A percentile compares a stretch with the other conserved stretches of the same genome.
Conservation (phyloP, 2,329 filamentous ascomycete species). For the Claviceps lovelessii region DNA sequence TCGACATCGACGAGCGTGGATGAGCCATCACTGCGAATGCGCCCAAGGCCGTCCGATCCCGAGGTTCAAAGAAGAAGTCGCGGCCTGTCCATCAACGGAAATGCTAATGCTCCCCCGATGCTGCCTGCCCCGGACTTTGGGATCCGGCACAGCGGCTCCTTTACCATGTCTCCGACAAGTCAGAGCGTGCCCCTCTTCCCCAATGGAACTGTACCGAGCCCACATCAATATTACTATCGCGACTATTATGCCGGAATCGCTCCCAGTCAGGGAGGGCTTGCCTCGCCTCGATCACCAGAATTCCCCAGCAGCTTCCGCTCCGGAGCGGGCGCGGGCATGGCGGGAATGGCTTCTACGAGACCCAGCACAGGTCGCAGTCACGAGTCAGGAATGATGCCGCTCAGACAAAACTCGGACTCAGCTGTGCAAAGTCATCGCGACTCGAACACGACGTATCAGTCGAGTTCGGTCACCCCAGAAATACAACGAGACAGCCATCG, state of each 20-base stretch:
- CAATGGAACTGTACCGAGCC: slow-evolving; percentile 24
- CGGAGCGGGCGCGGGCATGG: slow-evolving; percentile 17
- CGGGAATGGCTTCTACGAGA: slow-evolving; percentile 24
- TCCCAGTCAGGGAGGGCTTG: slow-evolving; percentile 38
- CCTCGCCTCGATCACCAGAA: slow-evolving; percentile 42
- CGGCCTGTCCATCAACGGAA: slow-evolving; percentile 47
- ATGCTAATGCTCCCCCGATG: slow-evolving; percentile 46
- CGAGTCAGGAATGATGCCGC: slow-evolving; percentile 31
- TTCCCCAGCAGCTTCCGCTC: slow-evolving; percentile 34
- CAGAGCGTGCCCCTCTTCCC: slow-evolving; percentile 13
- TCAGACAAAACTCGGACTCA: slow-evolving; percentile 39
- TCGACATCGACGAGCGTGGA: slow-evolving; percentile 44
- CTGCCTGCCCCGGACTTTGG: slow-evolving; percentile 53
- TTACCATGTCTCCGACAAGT: slow-evolving; percentile 42
- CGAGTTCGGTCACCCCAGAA: slow-evolving; percentile 30
- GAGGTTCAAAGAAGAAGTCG: slow-evolving; percentile 33
- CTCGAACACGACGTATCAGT: slow-evolving; percentile 40
- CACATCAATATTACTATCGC: slow-evolving; percentile 42
- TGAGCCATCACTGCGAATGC: slow-evolving; percentile 33
- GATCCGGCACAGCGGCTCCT: slow-evolving; percentile 51
- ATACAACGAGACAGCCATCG: slow-evolving; percentile 40
- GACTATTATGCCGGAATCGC: slow-evolving; percentile 32
- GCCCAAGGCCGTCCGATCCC: slow-evolving; percentile 34
- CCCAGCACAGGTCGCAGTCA: slow-evolving; percentile 48
- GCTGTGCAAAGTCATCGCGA: slow-evolving; percentile 32